phyloP scores from a whole-genome alignment of 257 asterid species.

The Solanum arcanum region DNA sequence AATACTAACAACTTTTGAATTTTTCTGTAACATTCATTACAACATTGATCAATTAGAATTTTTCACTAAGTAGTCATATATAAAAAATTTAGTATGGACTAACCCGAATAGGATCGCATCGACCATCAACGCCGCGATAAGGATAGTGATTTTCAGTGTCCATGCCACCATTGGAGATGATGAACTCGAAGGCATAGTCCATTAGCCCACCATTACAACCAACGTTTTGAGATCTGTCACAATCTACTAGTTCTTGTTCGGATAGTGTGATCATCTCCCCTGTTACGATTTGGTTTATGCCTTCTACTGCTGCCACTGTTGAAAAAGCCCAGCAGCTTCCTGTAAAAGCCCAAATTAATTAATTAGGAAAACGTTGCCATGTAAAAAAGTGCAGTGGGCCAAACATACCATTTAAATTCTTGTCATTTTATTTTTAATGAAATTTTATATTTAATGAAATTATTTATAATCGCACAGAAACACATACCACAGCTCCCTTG shows the following conservation, averaged over 20 bases:
- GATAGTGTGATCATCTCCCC: conserved; percentile 53
- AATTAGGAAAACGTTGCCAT: background rate
- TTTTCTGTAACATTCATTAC: conserved; percentile 30
- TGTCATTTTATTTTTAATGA: too few species aligned
- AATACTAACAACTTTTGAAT: conserved; percentile 58
- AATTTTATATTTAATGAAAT: too few species aligned
- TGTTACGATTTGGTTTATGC: conserved; percentile 44
- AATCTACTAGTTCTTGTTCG: conserved; percentile 69
- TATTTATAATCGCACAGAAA: too few species aligned
- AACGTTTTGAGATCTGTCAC: conserved; percentile 35
- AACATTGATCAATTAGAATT: background rate
- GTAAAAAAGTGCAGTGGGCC: background rate
- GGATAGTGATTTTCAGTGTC: conserved; percentile 76
- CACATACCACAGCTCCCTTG: conserved; percentile 61
- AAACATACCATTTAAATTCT: too few species aligned
- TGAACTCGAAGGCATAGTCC: conserved; percentile 73
- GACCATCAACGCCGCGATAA: conserved; percentile 44
- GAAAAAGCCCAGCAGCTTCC: conserved; percentile 92
- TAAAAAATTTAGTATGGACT: background rate
- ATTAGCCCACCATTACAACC: conserved; percentile 84
- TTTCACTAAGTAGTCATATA: background rate
- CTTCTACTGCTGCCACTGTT: conserved; percentile 60
- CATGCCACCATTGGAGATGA: conserved; percentile 59
- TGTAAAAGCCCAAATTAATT: background rate
- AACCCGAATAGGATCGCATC: conserved; percentile 48